Evolutionary conservation across 805 yeast genomes (phyloP).

Genomic region (Candida alai): DNA sequence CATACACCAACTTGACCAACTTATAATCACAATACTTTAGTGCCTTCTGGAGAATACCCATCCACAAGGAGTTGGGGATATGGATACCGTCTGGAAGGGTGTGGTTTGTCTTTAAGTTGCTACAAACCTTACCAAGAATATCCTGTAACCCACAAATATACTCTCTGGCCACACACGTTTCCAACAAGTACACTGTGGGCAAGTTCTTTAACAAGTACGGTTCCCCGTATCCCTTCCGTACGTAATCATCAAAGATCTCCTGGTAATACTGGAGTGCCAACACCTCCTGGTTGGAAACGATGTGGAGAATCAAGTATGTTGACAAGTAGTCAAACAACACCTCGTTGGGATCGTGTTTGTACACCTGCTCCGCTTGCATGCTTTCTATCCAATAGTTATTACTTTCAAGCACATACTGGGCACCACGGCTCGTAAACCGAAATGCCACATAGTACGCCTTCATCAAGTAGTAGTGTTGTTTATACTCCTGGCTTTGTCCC

Average conservation of each 20-base stretch:
- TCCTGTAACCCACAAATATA: neutral
- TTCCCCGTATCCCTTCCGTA: neutral
- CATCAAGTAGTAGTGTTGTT: neutral
- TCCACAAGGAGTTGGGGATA: conserved; percentile 18
- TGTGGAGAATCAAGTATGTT: conserved; percentile 2
- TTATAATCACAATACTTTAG: conserved; percentile 22
- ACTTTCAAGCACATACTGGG: neutral
- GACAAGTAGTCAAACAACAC: conserved; percentile 4
- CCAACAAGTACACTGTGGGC: neutral
- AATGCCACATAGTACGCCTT: conserved; percentile 1
- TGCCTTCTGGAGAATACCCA: conserved; percentile 19
- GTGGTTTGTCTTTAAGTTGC: too few relatives aligned
- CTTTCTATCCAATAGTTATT: neutral
- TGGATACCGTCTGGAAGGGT: too few relatives aligned
- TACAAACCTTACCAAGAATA: too few relatives aligned
- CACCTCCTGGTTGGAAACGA: neutral
- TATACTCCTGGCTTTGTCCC: neutral
- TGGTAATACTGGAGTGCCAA: neutral
- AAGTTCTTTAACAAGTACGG: neutral
- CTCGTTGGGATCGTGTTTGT: neutral
- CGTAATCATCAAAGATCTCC: neutral
- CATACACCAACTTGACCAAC: conserved; percentile 26
- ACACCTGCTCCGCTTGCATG: too few relatives aligned
- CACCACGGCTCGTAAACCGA: neutral
- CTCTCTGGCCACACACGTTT: neutral